Conservation (phyloP, 148 eudicot species). For the Camellia lanceoleosa region DNA sequence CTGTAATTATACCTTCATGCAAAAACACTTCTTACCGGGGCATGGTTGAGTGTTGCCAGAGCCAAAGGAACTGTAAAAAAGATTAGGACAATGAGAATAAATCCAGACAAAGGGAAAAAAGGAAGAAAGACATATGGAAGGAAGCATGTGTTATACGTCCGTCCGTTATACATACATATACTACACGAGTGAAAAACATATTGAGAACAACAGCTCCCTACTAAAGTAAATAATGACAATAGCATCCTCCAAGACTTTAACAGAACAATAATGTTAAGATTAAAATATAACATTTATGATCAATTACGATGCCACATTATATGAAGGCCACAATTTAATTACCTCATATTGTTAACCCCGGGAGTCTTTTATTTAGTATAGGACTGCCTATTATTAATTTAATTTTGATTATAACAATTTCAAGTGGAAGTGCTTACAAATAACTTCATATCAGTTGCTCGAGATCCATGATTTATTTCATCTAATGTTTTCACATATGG, state of each 20-base stretch:
- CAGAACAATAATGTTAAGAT: not conserved
- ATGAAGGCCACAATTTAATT: not conserved
- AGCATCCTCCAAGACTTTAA: not conserved
- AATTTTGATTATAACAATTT: not conserved
- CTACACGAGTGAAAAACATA: not conserved
- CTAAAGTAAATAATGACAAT: not conserved
- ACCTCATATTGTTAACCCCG: not conserved
- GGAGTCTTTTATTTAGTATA: not conserved
- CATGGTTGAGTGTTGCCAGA: slow-evolving; percentile 7
- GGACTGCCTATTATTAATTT: not conserved
- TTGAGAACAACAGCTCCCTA: not conserved
- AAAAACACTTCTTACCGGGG: slow-evolving; percentile 10
- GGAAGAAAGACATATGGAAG: not conserved
- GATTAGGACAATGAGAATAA: not conserved
- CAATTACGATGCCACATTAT: no score
- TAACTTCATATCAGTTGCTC: not conserved
- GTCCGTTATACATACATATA: not conserved
- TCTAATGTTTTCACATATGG: no score
- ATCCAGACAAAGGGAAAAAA: not conserved
- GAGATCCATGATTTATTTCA: not conserved
- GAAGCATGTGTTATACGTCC: not conserved
- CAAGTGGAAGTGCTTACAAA: not conserved
- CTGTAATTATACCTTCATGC: not conserved
- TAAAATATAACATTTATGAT: not conserved
- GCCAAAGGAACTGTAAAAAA: slow-evolving; percentile 5